phyloP scores from a whole-genome alignment of 306 rosid genomes.

The Castanospermum australe region DNA sequence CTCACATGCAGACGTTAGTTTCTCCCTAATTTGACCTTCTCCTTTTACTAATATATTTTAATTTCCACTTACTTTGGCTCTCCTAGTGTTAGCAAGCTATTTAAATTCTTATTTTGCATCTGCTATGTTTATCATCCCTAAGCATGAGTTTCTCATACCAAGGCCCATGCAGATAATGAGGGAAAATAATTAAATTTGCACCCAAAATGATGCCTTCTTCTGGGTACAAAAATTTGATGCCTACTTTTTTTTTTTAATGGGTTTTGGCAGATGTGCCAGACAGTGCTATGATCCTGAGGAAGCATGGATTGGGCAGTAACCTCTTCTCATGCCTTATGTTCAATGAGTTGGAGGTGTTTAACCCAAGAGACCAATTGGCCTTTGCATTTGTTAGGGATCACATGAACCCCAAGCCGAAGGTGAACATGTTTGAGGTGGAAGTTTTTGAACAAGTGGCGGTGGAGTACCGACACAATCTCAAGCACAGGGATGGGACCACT shows the following conservation, averaged over 20 bases:
- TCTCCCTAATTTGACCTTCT: not conserved
- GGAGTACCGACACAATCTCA: constrained; percentile 81
- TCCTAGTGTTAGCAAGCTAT: not conserved
- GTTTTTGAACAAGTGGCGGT: constrained; percentile 79
- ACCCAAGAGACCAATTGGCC: constrained; percentile 91
- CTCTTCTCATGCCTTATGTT: constrained; percentile 86
- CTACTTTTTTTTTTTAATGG: not conserved
- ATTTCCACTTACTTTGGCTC: constrained; percentile 4
- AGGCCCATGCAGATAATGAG: not conserved
- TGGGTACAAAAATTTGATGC: not conserved
- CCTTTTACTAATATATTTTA: not conserved
- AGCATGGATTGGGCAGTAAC: constrained; percentile 61
- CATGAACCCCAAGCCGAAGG: constrained; percentile 63
- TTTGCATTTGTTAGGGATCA: constrained; percentile 90
- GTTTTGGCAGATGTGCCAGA: constrained; percentile 82
- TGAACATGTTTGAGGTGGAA: constrained; percentile 87
- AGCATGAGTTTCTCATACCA: not conserved
- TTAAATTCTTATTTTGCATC: constrained; percentile 3
- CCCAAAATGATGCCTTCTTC: not conserved
- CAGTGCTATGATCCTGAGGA: constrained; percentile 84
- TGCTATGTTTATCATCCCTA: not conserved
- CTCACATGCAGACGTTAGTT: not conserved
- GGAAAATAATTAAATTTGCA: not conserved
- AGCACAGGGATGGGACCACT: constrained; percentile 28
- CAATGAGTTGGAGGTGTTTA: constrained; percentile 89